These are phyloP conservation scores for Fusarium devonianum DNA, from an alignment of 2,329 filamentous ascomycete species.

Conservation along the genomic window DNA sequence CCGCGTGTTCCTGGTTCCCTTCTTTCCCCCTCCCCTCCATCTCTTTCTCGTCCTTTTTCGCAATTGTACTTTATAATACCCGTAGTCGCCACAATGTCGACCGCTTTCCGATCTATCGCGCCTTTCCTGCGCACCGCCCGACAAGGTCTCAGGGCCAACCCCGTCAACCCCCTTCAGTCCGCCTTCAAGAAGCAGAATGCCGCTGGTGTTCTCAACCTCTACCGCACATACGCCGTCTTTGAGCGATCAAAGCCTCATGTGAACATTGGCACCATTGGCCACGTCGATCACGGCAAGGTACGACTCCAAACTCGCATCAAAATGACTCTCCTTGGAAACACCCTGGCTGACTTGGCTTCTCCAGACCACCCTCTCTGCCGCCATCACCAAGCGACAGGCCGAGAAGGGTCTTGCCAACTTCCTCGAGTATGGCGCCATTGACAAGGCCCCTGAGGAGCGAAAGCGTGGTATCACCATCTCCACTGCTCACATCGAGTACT, in stretches of 20 bases:
- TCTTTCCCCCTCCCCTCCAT: constrained; percentile 22
- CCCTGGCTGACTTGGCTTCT: constrained; percentile 27
- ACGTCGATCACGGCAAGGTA: constrained; percentile 99
- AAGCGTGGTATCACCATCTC: constrained; percentile 99
- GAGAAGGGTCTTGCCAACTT: constrained; percentile 94
- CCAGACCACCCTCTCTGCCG: constrained; percentile 95
- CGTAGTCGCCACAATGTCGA: constrained; percentile 70
- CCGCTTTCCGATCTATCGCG: constrained; percentile 77
- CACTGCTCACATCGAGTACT: constrained; percentile 97
- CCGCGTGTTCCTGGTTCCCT: constrained; percentile 32
- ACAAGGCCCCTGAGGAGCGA: constrained; percentile 98
- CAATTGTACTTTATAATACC: constrained; percentile 38
- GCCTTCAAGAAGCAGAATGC: constrained; percentile 69
- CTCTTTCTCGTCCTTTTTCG: constrained; percentile 40
- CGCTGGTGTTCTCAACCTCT: constrained; percentile 69
- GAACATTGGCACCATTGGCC: constrained; percentile 99
- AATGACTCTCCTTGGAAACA: constrained; percentile 6
- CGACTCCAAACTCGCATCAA: constrained; percentile 14
- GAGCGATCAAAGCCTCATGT: constrained; percentile 96
- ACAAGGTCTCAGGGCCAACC: constrained; percentile 72
- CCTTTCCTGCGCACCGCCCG: constrained; percentile 85
- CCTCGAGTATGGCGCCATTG: constrained; percentile 96
- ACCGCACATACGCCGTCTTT: constrained; percentile 73
- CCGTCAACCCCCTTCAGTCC: constrained; percentile 78
- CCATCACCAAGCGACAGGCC: constrained; percentile 97